Evolutionary conservation across 2,329 filamentous ascomycete genomes (phyloP).

Genomic region (Graphilbum sp.): DNA sequence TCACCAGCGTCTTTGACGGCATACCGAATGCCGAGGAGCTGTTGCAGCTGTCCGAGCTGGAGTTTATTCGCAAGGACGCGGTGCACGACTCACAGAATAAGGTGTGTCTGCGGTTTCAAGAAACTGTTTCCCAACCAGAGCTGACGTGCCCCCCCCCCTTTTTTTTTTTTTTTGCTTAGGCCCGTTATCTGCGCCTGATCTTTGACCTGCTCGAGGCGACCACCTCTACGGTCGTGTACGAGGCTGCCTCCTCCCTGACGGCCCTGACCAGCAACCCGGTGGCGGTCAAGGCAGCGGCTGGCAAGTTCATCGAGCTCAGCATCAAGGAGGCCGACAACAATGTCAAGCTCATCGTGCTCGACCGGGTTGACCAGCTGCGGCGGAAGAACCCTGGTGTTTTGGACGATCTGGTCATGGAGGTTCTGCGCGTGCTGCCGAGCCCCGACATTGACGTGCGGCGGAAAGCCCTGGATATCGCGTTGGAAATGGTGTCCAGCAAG

Average conservation of each 20-base stretch:
- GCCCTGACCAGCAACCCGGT: constrained; percentile 92
- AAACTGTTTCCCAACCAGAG: too few relatives aligned
- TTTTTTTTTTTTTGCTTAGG: too few relatives aligned
- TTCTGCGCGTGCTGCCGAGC: constrained; percentile 83
- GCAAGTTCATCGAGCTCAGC: constrained; percentile 90
- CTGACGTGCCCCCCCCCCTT: neutral
- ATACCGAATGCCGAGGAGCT: constrained; percentile 91
- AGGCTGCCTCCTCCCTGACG: constrained; percentile 88
- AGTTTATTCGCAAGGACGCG: constrained; percentile 98
- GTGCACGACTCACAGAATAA: constrained; percentile 89
- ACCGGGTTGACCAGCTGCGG: constrained; percentile 64
- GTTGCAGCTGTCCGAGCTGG: constrained; percentile 80
- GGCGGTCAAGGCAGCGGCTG: constrained; percentile 88
- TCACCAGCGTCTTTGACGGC: constrained; percentile 79
- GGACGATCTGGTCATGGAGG: constrained; percentile 93
- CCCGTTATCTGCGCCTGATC: constrained; percentile 81
- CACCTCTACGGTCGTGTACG: constrained; percentile 90
- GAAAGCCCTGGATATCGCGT: constrained; percentile 75
- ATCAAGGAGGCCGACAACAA: constrained; percentile 99
- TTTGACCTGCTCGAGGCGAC: constrained; percentile 91
- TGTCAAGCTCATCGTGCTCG: constrained; percentile 94
- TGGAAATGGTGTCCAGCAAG: constrained; percentile 98
- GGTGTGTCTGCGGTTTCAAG: constrained; percentile 34
- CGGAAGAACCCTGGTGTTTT: constrained; percentile 65
- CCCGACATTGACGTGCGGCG: constrained; percentile 90